These are phyloP conservation scores for Tetrahymena malaccensis DNA, from an alignment of 73 alveolate species.

Conservation along the genomic window DNA sequence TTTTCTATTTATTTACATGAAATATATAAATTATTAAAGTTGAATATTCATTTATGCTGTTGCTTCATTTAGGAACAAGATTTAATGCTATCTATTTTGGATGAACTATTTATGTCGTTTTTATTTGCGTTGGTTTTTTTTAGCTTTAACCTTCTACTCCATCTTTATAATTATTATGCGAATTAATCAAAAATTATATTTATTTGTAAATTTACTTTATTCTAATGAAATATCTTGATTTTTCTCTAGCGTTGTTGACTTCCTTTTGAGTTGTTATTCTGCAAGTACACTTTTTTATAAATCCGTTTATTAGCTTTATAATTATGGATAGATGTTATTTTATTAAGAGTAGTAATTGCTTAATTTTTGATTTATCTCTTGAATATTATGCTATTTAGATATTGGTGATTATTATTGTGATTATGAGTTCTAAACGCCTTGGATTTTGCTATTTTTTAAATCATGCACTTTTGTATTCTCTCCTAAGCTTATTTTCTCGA, in stretches of 20 bases:
- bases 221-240: not conserved
- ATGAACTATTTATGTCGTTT: not conserved
- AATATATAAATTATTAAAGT: not conserved
- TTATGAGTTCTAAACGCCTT: not conserved
- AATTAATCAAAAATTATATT: not conserved
- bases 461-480: not conserved
- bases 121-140: not conserved
- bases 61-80: not conserved
- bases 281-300: not conserved
- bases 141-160: not conserved
- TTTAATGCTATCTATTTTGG: not conserved
- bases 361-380: not conserved
- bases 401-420: not conserved
- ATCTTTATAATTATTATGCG: not conserved
- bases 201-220: not conserved
- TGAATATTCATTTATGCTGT: not conserved
- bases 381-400: too few relatives aligned
- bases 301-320: not conserved
- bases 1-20: not conserved
- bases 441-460: not conserved
- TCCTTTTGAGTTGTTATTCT: not conserved
- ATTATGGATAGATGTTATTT: not conserved
- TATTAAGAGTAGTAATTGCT: not conserved
- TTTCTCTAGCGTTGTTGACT: not conserved
- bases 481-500: not conserved